Evolutionary conservation across 768 basidiomycete genomes (phyloP).

Genomic region (Mycena capillaripes): DNA sequence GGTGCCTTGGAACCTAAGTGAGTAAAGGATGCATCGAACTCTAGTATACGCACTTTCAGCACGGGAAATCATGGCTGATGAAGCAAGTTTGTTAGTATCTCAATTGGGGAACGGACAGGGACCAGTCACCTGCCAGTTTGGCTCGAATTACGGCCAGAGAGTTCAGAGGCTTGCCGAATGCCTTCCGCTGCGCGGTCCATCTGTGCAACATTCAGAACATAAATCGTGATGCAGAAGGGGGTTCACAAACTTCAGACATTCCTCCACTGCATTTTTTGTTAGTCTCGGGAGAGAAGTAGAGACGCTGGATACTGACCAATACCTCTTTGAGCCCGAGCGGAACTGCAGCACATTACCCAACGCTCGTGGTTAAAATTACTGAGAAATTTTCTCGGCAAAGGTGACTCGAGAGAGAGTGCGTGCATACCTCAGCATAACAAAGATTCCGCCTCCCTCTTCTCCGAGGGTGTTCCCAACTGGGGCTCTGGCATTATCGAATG

Average conservation of each 20-base stretch:
- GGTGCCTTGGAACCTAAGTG: constrained; percentile 58
- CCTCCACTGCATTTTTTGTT: constrained; percentile 65
- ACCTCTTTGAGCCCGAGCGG: constrained; percentile 73
- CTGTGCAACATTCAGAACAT: constrained; percentile 46
- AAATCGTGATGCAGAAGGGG: neutral
- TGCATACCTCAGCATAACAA: constrained; percentile 64
- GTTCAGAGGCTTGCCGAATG: constrained; percentile 90
- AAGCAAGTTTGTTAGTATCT: neutral
- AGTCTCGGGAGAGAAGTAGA: neutral
- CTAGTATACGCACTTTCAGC: constrained; percentile 55
- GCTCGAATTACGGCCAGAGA: constrained; percentile 89
- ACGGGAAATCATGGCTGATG: constrained; percentile 81
- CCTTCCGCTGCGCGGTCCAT: constrained; percentile 91
- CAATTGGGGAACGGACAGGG: neutral
- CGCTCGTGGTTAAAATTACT: constrained; percentile 92
- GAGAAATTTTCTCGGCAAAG: neutral
- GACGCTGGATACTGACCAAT: constrained; percentile 42
- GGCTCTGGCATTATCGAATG: constrained; percentile 73
- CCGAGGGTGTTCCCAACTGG: constrained; percentile 80
- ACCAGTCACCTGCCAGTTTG: constrained; percentile 71
- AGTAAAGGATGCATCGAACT: neutral
- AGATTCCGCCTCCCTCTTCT: constrained; percentile 73
- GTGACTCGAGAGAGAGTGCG: neutral
- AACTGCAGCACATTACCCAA: constrained; percentile 89
- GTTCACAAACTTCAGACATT: constrained; percentile 79